Evolutionary conservation across 345 rosid species (phyloP).

Genomic region (Odontarrhena argentea): DNA sequence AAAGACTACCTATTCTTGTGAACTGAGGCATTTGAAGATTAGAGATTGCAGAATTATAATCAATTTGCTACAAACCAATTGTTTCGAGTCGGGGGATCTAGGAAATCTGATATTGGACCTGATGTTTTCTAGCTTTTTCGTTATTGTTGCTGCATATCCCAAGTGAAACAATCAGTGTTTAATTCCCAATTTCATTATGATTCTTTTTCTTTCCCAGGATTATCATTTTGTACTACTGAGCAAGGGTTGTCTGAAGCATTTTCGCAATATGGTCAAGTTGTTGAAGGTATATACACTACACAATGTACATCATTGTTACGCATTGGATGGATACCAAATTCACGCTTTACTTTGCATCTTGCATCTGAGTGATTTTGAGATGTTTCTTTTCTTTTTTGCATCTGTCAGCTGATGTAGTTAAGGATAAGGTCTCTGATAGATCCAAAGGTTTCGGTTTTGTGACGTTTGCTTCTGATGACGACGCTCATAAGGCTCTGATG

Average conservation of each 20-base stretch:
- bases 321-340: not conserved
- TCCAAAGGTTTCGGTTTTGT: constrained; percentile 89
- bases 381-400: not conserved
- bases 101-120: not conserved
- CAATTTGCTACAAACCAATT: no score
- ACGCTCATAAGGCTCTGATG: constrained; percentile 62
- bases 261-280: constrained; percentile 80
- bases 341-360: not conserved
- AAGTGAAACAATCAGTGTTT: not conserved
- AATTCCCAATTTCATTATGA: not conserved
- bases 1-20: not conserved
- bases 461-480: constrained; percentile 77
- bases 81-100: not conserved
- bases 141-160: not conserved
- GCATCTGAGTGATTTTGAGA: constrained; percentile 2
- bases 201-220: constrained; percentile 47
- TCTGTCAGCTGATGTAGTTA: constrained; percentile 59
- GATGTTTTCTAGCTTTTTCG: constrained; percentile 1
- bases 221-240: constrained; percentile 71
- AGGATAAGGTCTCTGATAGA: constrained; percentile 65
- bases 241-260: constrained; percentile 69
- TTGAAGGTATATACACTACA: constrained; percentile 58
- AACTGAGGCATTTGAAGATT: not conserved
- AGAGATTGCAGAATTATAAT: no score
- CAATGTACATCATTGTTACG: not conserved